phyloP scores from a whole-genome alignment of 208 protist genomes.

The Trypanosoma conorhini region DNA sequence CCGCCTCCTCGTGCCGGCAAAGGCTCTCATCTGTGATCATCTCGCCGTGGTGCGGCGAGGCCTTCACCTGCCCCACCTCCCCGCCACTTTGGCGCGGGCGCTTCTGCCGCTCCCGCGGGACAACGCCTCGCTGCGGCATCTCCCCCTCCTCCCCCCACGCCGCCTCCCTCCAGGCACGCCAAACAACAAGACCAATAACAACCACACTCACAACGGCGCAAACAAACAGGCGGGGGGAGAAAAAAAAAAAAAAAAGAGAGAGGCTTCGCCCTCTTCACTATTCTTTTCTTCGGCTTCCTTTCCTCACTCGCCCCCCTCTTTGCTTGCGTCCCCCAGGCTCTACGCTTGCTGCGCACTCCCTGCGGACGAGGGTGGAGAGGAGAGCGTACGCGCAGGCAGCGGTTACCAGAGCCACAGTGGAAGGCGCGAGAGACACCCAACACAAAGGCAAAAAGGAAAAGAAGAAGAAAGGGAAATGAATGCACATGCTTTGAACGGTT shows the following conservation, averaged over 20 bases:
- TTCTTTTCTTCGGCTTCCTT: neutral
- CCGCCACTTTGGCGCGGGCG: constrained; percentile 5
- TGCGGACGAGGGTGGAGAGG: neutral
- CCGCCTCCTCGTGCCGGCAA: neutral
- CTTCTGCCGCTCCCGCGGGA: constrained; percentile 14
- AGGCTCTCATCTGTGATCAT: constrained; percentile 9
- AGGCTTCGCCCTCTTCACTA: neutral
- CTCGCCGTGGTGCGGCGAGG: neutral
- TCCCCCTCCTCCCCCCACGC: neutral
- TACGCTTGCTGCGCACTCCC: neutral
- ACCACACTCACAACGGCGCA: neutral
- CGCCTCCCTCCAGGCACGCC: neutral
- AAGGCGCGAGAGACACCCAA: neutral
- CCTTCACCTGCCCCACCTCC: neutral
- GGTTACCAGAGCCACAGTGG: neutral
- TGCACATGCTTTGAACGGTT: neutral
- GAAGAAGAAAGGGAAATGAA: no score
- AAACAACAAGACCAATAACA: neutral
- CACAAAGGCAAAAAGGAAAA: neutral
- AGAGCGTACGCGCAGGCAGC: neutral
- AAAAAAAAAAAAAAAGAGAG: neutral
- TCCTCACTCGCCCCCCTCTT: neutral
- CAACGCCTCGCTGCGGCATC: constrained; percentile 18
- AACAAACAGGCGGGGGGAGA: neutral
- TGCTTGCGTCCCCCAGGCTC: neutral